Evolutionary conservation across 768 basidiomycete genomes (phyloP), one percentile per base, ranked within the genome.

Genomic region (Leccinum disarticulatum): DNA sequence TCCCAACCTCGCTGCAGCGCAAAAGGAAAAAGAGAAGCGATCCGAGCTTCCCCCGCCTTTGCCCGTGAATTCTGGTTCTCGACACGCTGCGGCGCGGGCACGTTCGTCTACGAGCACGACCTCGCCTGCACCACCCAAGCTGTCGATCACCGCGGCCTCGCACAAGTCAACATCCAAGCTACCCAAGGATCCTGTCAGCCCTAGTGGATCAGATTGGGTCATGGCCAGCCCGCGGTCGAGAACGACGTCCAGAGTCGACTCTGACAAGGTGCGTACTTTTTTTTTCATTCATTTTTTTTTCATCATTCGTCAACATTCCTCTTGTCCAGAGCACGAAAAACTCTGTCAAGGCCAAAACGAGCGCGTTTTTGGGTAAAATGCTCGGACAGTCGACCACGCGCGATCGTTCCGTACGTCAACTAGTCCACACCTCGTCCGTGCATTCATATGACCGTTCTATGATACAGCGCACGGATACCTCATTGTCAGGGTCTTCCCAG

Each of bases 351-450:
- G 81, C 85, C 38, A 93, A 90, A 71, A 90, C 90, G n/a, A 88
- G 83, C 66, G 88, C 88, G 50, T 86, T 93, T 69, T 78, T 88
- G 63, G 90, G 89, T 3, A 91, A 87, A 74, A 87, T 93, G 86
- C 74, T 87, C 41, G 89, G 90, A 4, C 82, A 87, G 65, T 79
- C 76, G 52, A 81, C 81, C 33, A 79, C 83, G 31, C 80, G 88
- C 52, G 88, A 91, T 70, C 83, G 87, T 73, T 86, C 85, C 56
- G 89, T 91, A 73, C 70, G 81, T 72, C 62, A 53, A 48, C 38
- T 10, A 7, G 25, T 61, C 25, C 8, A 19, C 35, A 2, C 59
- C 28, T 56, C 57, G 41, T 52, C 28, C 57, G 61, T 52, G 57
- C 52, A 56, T 54, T 38, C 61, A 49, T 64, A 46, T 64, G 64